A percentile compares a stretch with the other conserved stretches of the same genome.
phyloP scores from a whole-genome alignment of 108 stramenopile species.

The Epipyxis sp. region DNA sequence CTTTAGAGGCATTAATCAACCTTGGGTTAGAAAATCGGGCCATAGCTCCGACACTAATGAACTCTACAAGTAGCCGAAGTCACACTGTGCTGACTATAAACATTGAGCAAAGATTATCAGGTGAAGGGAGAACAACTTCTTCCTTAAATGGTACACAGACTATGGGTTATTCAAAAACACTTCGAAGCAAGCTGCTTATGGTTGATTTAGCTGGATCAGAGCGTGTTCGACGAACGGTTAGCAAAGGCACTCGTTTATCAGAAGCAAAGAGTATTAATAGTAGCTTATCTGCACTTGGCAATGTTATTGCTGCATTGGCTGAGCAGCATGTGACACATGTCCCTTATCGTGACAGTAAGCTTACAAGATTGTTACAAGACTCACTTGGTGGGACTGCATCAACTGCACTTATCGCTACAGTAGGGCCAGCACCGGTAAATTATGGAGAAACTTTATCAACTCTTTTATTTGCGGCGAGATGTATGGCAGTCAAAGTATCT shows the following conservation, averaged over 20 bases:
- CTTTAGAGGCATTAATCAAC: conserved; percentile 12
- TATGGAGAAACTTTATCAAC: conserved; percentile 35
- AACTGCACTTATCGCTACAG: conserved; percentile 37
- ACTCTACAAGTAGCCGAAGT: conserved; percentile 7
- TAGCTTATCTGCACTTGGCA: conserved; percentile 66
- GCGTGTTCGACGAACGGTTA: conserved; percentile 29
- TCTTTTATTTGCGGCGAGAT: conserved; percentile 37
- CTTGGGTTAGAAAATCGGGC: conserved; percentile 15
- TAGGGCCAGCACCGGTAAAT: conserved; percentile 27
- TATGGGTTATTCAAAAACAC: neutral
- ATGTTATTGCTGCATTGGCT: conserved; percentile 78
- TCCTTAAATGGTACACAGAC: too few relatives aligned
- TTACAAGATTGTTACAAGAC: conserved; percentile 39
- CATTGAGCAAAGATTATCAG: conserved; percentile 2
- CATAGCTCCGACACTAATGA: conserved; percentile 18
- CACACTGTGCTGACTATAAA: conserved; percentile 24
- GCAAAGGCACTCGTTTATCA: conserved; percentile 41
- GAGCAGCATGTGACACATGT: conserved; percentile 46
- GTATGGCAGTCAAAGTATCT: conserved; percentile 35
- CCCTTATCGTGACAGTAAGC: conserved; percentile 45
- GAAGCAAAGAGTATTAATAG: conserved; percentile 83
- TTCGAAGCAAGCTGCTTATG: conserved; percentile 36
- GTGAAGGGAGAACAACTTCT: too few relatives aligned
- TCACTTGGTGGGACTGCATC: conserved; percentile 39
- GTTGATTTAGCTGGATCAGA: conserved; percentile 43